Evolutionary conservation across 1,284 basidiomycete species (phyloP).

Genomic region (Sanghuangporus baumii): DNA sequence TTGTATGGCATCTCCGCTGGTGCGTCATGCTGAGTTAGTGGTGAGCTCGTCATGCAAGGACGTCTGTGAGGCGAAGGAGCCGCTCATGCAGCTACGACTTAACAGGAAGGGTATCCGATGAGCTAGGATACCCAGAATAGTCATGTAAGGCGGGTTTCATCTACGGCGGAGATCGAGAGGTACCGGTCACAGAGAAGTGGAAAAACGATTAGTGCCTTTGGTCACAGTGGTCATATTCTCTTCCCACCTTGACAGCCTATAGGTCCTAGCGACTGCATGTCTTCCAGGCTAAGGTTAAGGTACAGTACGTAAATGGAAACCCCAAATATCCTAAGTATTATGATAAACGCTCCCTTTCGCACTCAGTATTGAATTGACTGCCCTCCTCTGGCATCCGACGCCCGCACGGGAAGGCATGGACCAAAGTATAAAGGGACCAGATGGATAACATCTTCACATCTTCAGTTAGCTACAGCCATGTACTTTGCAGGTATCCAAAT

Average conservation of each 20-base stretch:
- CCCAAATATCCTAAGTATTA: too few species aligned
- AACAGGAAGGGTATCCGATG: too few species aligned
- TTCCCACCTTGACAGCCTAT: neutral
- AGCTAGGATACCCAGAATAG: too few species aligned
- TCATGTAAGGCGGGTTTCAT: too few species aligned
- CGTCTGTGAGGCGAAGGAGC: neutral
- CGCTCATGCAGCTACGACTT: too few species aligned
- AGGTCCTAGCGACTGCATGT: neutral
- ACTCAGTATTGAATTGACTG: neutral
- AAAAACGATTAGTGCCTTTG: neutral
- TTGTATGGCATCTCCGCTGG: neutral
- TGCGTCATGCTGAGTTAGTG: neutral
- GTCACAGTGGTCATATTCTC: too few species aligned
- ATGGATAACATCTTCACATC: neutral
- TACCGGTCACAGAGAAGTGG: neutral
- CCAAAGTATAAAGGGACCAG: neutral
- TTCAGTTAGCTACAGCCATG: neutral
- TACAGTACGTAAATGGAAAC: neutral
- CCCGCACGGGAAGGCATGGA: neutral
- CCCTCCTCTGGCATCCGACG: neutral
- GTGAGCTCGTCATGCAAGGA: neutral
- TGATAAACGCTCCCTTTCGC: too few species aligned
- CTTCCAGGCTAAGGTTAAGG: neutral
- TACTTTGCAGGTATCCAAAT: constrained; percentile 1
- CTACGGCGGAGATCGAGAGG: neutral